A percentile compares a stretch with the other conserved stretches of the same genome.
Evolutionary conservation across 345 rosid species (phyloP).

Genomic region (Conringia planisiliqua): DNA sequence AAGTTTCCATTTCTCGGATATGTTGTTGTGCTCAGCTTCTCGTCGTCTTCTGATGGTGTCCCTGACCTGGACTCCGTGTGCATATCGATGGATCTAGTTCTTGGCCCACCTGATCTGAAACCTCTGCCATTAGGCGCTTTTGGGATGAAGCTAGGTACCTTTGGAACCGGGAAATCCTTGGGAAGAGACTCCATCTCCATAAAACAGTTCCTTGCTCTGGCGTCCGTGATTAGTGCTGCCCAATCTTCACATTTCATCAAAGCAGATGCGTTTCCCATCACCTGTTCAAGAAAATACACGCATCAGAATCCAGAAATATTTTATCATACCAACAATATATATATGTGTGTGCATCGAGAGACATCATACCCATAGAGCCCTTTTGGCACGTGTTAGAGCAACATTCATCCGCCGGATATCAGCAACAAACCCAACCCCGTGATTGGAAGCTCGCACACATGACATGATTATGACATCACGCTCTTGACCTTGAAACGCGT

Average conservation of each 20-base stretch:
- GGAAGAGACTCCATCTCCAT: constrained; percentile 94
- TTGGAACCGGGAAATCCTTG: constrained; percentile 57
- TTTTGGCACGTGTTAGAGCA: constrained; percentile 97
- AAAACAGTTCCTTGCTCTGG: constrained; percentile 83
- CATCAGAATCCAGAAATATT: background rate
- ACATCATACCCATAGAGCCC: constrained; percentile 88
- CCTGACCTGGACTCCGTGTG: constrained; percentile 68
- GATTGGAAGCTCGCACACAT: constrained; percentile 94
- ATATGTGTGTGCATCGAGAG: background rate
- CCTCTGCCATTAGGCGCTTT: constrained; percentile 62
- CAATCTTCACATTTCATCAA: constrained; percentile 84
- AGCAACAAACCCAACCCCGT: constrained; percentile 95
- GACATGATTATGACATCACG: constrained; percentile 99
- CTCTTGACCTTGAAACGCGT: constrained; percentile 99
- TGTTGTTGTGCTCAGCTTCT: constrained; percentile 47
- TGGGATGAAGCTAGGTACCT: constrained; percentile 51
- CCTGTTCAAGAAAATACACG: constrained; percentile 45
- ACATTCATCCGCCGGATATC: constrained; percentile 99
- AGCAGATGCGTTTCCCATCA: constrained; percentile 94
- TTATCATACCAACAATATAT: background rate
- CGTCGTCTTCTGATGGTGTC: constrained; percentile 73
- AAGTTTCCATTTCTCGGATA: constrained; percentile 57
- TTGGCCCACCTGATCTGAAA: constrained; percentile 63
- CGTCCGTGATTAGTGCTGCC: constrained; percentile 86
- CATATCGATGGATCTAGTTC: constrained; percentile 61